Evolutionary conservation across 495 filamentous ascomycete species (phyloP).

Genomic region (Penicillium manginii): DNA sequence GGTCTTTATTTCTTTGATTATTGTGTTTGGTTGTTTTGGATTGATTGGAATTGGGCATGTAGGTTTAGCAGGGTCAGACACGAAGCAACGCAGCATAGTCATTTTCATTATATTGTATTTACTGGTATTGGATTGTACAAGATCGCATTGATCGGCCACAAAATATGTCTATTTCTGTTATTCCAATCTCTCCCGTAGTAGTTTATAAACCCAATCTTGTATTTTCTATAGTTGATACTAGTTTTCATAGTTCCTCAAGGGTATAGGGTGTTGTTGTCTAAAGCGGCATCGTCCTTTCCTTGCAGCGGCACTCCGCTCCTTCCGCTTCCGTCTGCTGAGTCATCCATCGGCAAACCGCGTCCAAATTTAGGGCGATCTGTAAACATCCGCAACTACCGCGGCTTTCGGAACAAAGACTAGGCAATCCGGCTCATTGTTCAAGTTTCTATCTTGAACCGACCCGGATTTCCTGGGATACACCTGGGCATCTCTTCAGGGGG

Average conservation of each 20-base stretch:
- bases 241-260: no score
- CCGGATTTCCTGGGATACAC: neutral
- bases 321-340: conserved; percentile 10
- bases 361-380: conserved; percentile 7
- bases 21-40: neutral
- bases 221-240: no score
- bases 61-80: conserved; percentile 4
- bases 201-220: no score
- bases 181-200: no score
- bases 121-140: no score
- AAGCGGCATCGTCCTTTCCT: neutral
- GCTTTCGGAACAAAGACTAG: neutral
- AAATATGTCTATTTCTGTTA: neutral
- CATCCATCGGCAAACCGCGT: conserved; percentile 6
- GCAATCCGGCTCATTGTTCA: neutral
- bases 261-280: neutral
- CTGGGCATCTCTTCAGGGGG: neutral
- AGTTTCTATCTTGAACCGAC: neutral
- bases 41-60: conserved; percentile 4
- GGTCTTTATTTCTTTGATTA: neutral
- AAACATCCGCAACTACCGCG: conserved; percentile 8
- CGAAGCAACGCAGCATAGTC: neutral
- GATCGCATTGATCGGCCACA: no score
- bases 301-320: neutral
- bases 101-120: neutral